Conservation (phyloP, 2,329 filamentous ascomycete genomes). For the Cercospora brassicicola region DNA sequence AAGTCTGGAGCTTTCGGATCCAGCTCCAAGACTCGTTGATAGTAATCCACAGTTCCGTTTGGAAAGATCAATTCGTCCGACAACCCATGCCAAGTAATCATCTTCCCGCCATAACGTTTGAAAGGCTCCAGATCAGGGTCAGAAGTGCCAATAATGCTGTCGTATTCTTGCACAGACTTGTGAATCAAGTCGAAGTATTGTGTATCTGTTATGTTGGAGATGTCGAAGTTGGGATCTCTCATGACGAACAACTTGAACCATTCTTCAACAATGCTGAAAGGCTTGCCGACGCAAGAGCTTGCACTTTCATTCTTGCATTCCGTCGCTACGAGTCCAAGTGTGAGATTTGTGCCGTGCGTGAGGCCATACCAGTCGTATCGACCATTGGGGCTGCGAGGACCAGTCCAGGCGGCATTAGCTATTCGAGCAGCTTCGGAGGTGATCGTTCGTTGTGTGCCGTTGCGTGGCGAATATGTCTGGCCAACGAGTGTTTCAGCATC, state of each 20-base stretch:
- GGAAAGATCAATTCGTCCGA: slow-evolving; percentile 43
- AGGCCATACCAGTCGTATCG: slow-evolving; percentile 39
- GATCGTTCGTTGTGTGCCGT: slow-evolving; percentile 27
- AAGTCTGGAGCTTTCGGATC: slow-evolving; percentile 37
- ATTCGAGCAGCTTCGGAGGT: slow-evolving; percentile 34
- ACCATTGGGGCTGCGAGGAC: slow-evolving; percentile 28
- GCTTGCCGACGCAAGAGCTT: slow-evolving; percentile 24
- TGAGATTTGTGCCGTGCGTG: slow-evolving; percentile 18
- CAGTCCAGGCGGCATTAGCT: slow-evolving; percentile 38
- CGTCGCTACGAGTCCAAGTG: slow-evolving; percentile 32
- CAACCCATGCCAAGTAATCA: slow-evolving; percentile 48
- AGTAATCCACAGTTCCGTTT: slow-evolving; percentile 43
- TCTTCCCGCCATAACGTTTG: slow-evolving; percentile 42
- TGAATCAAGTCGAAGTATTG: slow-evolving; percentile 30
- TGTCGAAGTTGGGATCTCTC: slow-evolving; percentile 38
- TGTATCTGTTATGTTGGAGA: slow-evolving; percentile 36
- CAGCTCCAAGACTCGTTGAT: slow-evolving; percentile 36
- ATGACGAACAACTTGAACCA: slow-evolving; percentile 42
- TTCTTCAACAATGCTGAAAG: slow-evolving; percentile 32
- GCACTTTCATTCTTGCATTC: slow-evolving; percentile 24
- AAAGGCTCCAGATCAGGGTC: slow-evolving; percentile 44
- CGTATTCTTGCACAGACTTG: slow-evolving; percentile 35
- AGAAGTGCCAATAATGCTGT: slow-evolving; percentile 41
- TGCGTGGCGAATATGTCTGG: slow-evolving; percentile 38
- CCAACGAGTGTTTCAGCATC: slow-evolving; percentile 39